These are phyloP conservation scores for Colletotrichum nymphaeae DNA, from an alignment of 2,329 filamentous ascomycete genomes.

Conservation along the genomic window DNA sequence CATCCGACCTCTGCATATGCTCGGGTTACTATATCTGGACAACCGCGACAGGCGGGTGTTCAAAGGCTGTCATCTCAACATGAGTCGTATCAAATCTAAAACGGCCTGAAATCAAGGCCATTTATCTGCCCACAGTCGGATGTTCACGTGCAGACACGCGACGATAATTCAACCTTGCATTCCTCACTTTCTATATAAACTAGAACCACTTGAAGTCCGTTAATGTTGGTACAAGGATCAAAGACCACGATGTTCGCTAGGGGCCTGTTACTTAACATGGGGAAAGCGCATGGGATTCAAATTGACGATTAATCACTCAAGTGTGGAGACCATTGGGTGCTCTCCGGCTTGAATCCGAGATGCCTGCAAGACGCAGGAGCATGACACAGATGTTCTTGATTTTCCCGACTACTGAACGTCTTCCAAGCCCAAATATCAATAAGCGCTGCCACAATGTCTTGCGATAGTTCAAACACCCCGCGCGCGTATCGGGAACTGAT, in stretches of 20 bases:
- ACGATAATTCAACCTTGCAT: not conserved
- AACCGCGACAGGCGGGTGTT: no score
- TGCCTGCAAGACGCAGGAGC: not conserved
- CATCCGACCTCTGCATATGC: no score
- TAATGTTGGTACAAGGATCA: not conserved
- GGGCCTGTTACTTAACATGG: not conserved
- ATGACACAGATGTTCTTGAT: not conserved
- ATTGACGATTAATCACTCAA: not conserved
- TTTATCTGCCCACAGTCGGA: not conserved
- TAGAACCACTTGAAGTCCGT: not conserved
- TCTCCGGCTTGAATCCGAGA: not conserved
- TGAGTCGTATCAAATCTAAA: no score
- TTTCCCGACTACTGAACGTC: not conserved
- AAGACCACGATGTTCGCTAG: not conserved
- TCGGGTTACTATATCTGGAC: no score
- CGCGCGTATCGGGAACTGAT: not conserved
- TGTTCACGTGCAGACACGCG: not conserved
- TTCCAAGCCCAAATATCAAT: not conserved
- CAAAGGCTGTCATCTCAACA: no score
- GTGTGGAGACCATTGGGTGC: not conserved
- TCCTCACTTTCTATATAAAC: not conserved
- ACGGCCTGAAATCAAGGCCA: not conserved
- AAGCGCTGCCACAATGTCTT: not conserved
- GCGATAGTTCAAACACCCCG: not conserved
- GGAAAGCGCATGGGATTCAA: not conserved